These are phyloP conservation scores for Ascochyta koolunga DNA, from an alignment of 2,329 filamentous ascomycete species.

Conservation along the genomic window DNA sequence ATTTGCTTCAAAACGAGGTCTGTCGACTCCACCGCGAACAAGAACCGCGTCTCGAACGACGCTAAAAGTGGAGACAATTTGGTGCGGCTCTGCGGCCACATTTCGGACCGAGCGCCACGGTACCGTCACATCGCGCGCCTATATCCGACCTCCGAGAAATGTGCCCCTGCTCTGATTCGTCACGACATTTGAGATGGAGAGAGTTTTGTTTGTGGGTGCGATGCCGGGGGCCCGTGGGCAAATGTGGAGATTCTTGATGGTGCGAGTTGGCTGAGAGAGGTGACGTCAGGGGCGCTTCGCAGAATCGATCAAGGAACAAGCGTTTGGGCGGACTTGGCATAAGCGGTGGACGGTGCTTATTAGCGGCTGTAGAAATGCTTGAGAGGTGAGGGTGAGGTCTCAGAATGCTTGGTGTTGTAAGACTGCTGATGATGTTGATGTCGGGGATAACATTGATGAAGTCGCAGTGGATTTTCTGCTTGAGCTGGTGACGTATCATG, in stretches of 20 bases:
- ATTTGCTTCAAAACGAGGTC: not conserved
- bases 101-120: not conserved
- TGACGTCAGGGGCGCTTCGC: conserved; percentile 11
- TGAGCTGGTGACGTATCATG: conserved; percentile 1
- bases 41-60: not conserved
- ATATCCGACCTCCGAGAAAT: not conserved
- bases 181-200: not conserved
- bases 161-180: not conserved
- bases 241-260: not conserved
- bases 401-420: conserved; percentile 2
- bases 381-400: not conserved
- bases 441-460: not conserved
- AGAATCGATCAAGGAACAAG: conserved; percentile 3
- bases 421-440: not conserved
- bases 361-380: conserved; percentile 7
- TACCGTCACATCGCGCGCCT: conserved; percentile 1
- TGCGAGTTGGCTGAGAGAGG: not conserved
- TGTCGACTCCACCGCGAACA: not conserved
- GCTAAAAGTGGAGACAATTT: not conserved
- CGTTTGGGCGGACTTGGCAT: conserved; percentile 15
- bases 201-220: conserved; percentile 6
- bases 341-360: conserved; percentile 13
- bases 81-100: conserved; percentile 11
- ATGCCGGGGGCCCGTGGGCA: conserved; percentile 15
- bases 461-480: not conserved